Conservation (phyloP, 2,329 filamentous ascomycete genomes). For the Pseudocercospora pini-densiflorae region DNA sequence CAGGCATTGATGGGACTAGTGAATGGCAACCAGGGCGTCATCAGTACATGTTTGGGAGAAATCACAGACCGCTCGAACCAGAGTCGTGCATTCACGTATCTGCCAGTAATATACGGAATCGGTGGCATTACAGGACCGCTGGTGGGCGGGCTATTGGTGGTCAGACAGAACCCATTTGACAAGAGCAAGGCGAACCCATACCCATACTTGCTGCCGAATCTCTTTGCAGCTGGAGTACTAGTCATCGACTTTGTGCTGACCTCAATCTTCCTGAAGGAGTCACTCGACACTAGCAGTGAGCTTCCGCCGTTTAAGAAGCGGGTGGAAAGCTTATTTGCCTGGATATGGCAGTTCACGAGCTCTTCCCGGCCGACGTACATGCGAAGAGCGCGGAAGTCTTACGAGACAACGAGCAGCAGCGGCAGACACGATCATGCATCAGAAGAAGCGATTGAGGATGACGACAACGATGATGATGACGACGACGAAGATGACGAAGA, state of each 20-base stretch:
- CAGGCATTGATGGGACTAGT: constrained; percentile 90
- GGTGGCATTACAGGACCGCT: constrained; percentile 92
- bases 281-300: constrained; percentile 68
- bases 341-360: constrained; percentile 72
- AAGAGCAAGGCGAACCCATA: constrained; percentile 61
- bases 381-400: constrained; percentile 39
- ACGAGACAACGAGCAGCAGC: constrained; percentile 18
- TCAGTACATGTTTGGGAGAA: constrained; percentile 91
- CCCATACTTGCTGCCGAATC: constrained; percentile 84
- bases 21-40: constrained; percentile 93
- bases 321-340: constrained; percentile 65
- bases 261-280: constrained; percentile 85
- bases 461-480: constrained; percentile 30
- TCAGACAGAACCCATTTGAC: constrained; percentile 62
- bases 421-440: constrained; percentile 21
- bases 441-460: constrained; percentile 18
- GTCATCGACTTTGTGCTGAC: constrained; percentile 73
- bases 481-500: constrained; percentile 40
- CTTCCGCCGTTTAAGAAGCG: constrained; percentile 65
- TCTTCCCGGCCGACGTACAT: constrained; percentile 64
- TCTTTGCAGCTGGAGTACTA: constrained; percentile 75
- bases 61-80: constrained; percentile 96
- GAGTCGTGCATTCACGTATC: constrained; percentile 87
- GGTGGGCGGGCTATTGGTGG: constrained; percentile 83
- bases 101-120: constrained; percentile 94